Evolutionary conservation across 2,329 filamentous ascomycete species (phyloP), one percentile per base, ranked within the genome.

Genomic region (Neopestalotiopsis rosae): DNA sequence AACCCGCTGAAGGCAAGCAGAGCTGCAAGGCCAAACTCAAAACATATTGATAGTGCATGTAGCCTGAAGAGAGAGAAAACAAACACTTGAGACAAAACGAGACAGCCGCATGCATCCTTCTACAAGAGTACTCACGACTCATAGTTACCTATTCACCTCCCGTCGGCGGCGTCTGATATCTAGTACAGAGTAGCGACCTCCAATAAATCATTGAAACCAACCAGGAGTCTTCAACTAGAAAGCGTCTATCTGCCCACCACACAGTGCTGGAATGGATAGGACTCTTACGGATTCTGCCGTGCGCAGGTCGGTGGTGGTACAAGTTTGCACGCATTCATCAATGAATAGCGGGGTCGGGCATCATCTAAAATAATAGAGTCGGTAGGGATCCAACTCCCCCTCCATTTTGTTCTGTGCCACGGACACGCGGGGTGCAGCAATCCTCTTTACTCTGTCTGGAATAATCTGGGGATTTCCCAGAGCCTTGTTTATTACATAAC

Each of bases 371-470:
- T 38, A 10, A 38, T 38, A 6, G 17, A 52, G 45, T 52, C 45
- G 45, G 24, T 28, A 28, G 24, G 24, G 45, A 52, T 17, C 45
- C 34, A 38, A 38, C 10, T 38, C 34, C 34, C 45, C 45, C 45
- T 52, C 45, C 20, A 20, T 52, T 52, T 52, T 20, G 45, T 52
- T n/a, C 17, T n/a, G 45, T 52, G 24, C 45, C 45, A 52, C 45
- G n/a, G 45, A 52, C 45, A 52, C 45, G 45, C 45, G 45, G 45
- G 45, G 45, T 52, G 45, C 45, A 52, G 42, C 42, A 49, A n/a
- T 49, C 42, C 24, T 28, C 24, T 28, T 28, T 52, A 52, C 20
- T 52, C 17, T 52, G 45, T 20, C 45, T 20, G 20, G 45, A 14
- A 52, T 52, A 52, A 52, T 52, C 45, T 20, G 45, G 45, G 45